Evolutionary conservation across 208 protist species (phyloP).

Genomic region (Herpetomonas tarakana): DNA sequence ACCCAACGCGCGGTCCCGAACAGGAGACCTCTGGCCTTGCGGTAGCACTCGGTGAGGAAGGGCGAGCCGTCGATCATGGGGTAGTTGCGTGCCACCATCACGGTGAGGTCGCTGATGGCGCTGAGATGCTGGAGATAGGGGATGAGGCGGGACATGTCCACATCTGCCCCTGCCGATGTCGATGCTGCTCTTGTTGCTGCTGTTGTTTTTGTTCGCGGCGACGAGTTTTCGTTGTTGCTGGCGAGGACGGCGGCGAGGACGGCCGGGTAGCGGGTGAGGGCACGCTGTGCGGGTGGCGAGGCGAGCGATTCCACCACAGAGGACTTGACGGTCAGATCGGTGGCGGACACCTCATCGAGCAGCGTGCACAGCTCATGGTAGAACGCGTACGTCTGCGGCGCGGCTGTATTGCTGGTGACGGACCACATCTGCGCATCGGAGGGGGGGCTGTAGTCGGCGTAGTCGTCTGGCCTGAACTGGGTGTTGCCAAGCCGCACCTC

Average conservation of each 20-base stretch:
- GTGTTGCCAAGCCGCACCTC: constrained; percentile 71
- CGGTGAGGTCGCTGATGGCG: constrained; percentile 59
- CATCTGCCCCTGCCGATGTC: no score
- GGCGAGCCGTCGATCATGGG: constrained; percentile 56
- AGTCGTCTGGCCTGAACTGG: constrained; percentile 73
- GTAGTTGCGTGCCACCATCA: constrained; percentile 61
- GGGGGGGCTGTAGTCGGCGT: constrained; percentile 64
- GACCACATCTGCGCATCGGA: constrained; percentile 24
- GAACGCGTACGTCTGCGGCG: constrained; percentile 62
- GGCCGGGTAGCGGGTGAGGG: constrained; percentile 24
- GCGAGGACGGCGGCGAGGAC: constrained; percentile 9
- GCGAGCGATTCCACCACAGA: not conserved
- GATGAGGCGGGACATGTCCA: constrained; percentile 12
- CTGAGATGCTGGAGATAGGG: constrained; percentile 74
- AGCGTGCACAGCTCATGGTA: constrained; percentile 71
- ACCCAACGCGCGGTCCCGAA: constrained; percentile 76
- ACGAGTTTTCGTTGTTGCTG: no score
- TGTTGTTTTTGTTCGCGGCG: no score
- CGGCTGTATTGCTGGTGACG: constrained; percentile 12
- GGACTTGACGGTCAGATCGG: constrained; percentile 11
- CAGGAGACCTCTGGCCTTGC: constrained; percentile 55
- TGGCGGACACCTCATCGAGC: constrained; percentile 39
- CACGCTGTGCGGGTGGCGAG: constrained; percentile 11
- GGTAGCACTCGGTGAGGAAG: constrained; percentile 57
- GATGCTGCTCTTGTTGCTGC: no score